Percentiles rank a stretch among this genome's conserved stretches.
Conservation (phyloP, 805 yeast genomes). For the Candida coleopterorum region DNA sequence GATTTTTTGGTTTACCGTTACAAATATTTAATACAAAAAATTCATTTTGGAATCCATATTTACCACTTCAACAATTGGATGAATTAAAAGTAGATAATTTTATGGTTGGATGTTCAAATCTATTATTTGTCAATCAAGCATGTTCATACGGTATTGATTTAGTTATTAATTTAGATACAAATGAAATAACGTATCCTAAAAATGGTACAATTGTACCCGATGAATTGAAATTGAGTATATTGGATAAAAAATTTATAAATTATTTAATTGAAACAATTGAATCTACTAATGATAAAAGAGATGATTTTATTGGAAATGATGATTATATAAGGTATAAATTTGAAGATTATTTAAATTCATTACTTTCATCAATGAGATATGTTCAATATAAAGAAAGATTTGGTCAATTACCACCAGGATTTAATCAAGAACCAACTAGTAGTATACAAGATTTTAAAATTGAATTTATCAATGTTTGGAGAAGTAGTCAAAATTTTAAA, state of each 20-base stretch:
- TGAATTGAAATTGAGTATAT: constrained; percentile 26
- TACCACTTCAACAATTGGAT: constrained; percentile 88
- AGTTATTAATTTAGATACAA: constrained; percentile 64
- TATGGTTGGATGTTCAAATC: constrained; percentile 84
- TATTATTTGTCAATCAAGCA: constrained; percentile 62
- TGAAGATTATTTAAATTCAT: constrained; percentile 82
- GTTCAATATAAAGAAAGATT: constrained; percentile 47
- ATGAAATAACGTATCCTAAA: constrained; percentile 42
- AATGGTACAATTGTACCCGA: constrained; percentile 21
- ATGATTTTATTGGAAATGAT: constrained; percentile 46
- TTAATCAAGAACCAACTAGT: constrained; percentile 21
- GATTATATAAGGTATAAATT: constrained; percentile 84
- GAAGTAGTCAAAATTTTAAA: constrained; percentile 27
- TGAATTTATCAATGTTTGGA: constrained; percentile 32
- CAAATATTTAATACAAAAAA: constrained; percentile 77
- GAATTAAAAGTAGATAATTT: constrained; percentile 65
- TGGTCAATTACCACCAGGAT: constrained; percentile 39
- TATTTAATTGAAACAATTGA: constrained; percentile 29
- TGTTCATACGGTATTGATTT: constrained; percentile 61
- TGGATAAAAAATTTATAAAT: constrained; percentile 76
- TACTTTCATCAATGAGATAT: constrained; percentile 69
- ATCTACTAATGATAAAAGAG: constrained; percentile 27
- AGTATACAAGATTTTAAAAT: constrained; percentile 26
- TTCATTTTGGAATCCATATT: constrained; percentile 86
- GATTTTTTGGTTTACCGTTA: constrained; percentile 83